Evolutionary conservation across 2,329 filamentous ascomycete species (phyloP), one percentile per base, ranked within the genome.

Genomic region (Diplodia intermedia): DNA sequence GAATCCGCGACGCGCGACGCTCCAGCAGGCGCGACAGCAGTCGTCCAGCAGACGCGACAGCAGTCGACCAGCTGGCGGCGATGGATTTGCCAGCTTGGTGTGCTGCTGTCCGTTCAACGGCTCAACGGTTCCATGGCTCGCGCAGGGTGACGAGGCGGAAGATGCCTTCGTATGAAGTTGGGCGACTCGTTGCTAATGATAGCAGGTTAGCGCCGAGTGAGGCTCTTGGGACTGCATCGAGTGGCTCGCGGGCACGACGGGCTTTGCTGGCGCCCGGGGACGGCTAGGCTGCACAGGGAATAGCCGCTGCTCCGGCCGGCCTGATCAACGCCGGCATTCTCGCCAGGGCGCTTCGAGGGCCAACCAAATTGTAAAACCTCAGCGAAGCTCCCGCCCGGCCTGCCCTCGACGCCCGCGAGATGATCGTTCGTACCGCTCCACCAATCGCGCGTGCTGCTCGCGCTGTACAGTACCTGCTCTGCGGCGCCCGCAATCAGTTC

Each of bases 311-410:
- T 40, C 14, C 8, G 52, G 62, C 18, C 49, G 38, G 62, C 54
- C 33, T 67, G 55, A 67, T 67, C 54, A 9, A 26, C 66, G 31
- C 66, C 55, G 55, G 66, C 66, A 67, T 67, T 50, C 55, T 67
- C 66, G 66, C 53, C 33, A n/a, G 50, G 66, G 66, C 66, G 65
- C 68, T 66, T 71, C 62, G 68, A 67, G 70, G 69, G 73, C 78
- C 78, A 79, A 79, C 79, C 77, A 77, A 69, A 12, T 60, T 70
- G 67, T 56, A 57, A 69, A 67, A 20, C 36, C 53, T 38, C 60
- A 20, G 11, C 26, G 60, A 63, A 52, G 47, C 60, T 63, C 60
- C 47, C 60, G 40, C 60, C 60, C 52, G 47, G 1, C 29, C n/a
- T 26, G 60, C 43, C 53, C 65, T 49, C 50, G 12, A 49, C 18